These are phyloP conservation scores for Schizophyllum amplum DNA, from an alignment of 1,284 basidiomycete species.

Conservation along the genomic window DNA sequence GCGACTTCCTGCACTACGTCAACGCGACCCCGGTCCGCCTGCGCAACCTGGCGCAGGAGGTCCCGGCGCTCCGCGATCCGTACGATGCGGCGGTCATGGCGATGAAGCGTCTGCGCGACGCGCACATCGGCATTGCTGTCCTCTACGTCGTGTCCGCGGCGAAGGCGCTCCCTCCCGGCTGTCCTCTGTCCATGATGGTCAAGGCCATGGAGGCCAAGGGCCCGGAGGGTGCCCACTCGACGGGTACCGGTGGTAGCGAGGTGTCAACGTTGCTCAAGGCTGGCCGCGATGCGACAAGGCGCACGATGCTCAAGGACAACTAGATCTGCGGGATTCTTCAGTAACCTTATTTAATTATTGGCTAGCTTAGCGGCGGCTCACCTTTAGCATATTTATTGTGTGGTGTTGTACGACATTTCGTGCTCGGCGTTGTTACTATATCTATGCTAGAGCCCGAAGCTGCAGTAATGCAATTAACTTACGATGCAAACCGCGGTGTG, in stretches of 20 bases:
- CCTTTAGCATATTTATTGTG: too few relatives aligned
- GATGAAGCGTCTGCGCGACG: conserved; percentile 76
- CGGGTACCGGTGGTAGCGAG: conserved; percentile 85
- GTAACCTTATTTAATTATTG: too few relatives aligned
- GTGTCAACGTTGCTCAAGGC: conserved; percentile 78
- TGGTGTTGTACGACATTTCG: too few relatives aligned
- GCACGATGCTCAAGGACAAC: conserved; percentile 39
- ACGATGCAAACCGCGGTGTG: too few relatives aligned
- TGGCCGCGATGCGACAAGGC: conserved; percentile 78
- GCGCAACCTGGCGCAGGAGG: conserved; percentile 48
- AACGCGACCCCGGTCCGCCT: conserved; percentile 37
- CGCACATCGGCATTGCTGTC: conserved; percentile 84
- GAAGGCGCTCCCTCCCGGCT: conserved; percentile 42
- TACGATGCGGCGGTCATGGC: conserved; percentile 78
- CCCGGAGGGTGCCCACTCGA: conserved; percentile 25
- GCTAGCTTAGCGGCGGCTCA: too few relatives aligned
- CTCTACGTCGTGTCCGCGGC: conserved; percentile 79
- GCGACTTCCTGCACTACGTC: conserved; percentile 55
- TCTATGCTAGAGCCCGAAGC: too few relatives aligned
- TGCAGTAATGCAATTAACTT: too few relatives aligned
- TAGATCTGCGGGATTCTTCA: not conserved
- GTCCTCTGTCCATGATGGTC: conserved; percentile 42
- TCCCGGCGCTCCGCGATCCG: conserved; percentile 52
- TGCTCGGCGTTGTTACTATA: too few relatives aligned
- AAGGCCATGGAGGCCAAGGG: conserved; percentile 34